Base-by-base conservation (phyloP, 192 early-diverging fungal species). In the Phycomyces nitens region DNA sequence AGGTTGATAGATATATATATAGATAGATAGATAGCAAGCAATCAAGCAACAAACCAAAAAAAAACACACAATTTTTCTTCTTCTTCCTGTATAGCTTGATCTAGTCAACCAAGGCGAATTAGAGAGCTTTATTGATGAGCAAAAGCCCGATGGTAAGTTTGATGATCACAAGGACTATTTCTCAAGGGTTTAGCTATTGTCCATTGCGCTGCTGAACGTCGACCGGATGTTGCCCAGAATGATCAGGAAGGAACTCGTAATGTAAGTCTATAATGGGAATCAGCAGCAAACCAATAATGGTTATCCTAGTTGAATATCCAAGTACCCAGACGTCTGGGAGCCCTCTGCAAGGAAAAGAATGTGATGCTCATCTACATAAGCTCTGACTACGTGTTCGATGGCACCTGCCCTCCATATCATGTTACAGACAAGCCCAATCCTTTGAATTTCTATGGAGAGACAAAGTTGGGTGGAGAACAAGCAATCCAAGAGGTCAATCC, bases 341-440 rank as follows among this genome's bases (percentile, higher is more conserved):
- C 58, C 40, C 47, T 79, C 14, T 78, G 82, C 44, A 75, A 84
- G 23, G 49, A 64, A 8, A 56, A 74, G 5, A 76, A 74, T 8
- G 78, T 89, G 39, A 80, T 82, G 56, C 69, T 94, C 53, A 79
- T 92, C 23, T 93, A 96, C 67, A 85, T 96, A 23, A 92, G 90
- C 7, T 90, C 94, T 1, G 92, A 96, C 70, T 96, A 96, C 68
- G 94, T 96, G 20, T 96, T 96, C 80, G 92, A 96, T 57, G 94
- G 94, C 40, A 88, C 76, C 6, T 76, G 70, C 3, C 92, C 94
- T 23, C 86, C 92, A 27, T 96, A 96, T 66, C 68, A 89, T 23
- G 84, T 87, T 0, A 74, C 80, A 22, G 87, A 81, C 54, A 62
- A 57, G 63, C 79, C 89, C 6, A 89, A 89, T 65, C 94, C 94